Evolutionary conservation across 495 filamentous ascomycete genomes (phyloP), one percentile per base, ranked within the genome.

Genomic region (Xylaria longipes): DNA sequence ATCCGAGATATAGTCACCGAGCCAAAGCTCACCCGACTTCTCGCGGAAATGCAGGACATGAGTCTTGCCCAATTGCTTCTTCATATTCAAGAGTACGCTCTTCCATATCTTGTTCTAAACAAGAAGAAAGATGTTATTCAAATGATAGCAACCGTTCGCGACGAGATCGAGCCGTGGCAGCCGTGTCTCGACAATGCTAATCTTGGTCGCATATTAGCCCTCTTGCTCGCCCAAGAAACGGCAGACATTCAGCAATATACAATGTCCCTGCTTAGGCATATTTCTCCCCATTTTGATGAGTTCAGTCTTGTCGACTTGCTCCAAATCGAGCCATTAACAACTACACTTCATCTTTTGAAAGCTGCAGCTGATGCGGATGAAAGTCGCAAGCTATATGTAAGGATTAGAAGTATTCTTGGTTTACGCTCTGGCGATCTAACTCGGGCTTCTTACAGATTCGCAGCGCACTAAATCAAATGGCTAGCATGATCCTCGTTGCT

Each of bases 281-380:
- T 93, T 41, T 91, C 93, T 57, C 79, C 90, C 20, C 88, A 88
- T 27, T 94, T 98, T 71, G 85, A 86, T 25, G 84, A 89, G 15
- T 84, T 87, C 20, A 87, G 88, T 25, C 83, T 97, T 33, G 84
- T 88, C 8, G 90, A 91, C 41, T 80, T 97, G 66, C 85, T 97
- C 3, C 89, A 89, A 72, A 86, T 90, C 65, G 93, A 97, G 65
- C 92, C 94, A 15, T 87, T 94, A 46, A 76, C 86, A 6, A 90
- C 92, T 71, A 91, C 93, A 11, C 88, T 93, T 66, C 92, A 97
- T 75, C 82, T 99, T n/a, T 83, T 99, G 27, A 97, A 95, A 79
- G 86, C 88, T 25, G 89, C 92, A 68, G 92, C 89, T 7, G 93
- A 94, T 75, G 87, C 86, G 9, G 88, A 90, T 41, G 87, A 89